Base-by-base conservation (phyloP, 2,329 filamentous ascomycete species). In the Alternaria rosae region DNA sequence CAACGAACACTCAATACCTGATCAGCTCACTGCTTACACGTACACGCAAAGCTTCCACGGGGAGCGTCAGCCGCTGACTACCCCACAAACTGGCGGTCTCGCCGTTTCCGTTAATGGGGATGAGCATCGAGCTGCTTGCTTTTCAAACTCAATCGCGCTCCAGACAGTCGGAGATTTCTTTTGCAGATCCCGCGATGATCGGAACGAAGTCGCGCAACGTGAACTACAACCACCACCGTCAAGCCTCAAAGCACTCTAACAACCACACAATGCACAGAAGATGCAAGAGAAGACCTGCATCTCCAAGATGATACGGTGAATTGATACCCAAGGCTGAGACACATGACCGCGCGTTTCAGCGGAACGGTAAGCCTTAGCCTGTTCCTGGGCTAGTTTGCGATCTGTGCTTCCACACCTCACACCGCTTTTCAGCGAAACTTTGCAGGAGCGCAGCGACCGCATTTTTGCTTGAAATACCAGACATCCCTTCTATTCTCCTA, bases 391-490 rank as follows among this genome's bases (percentile, higher is more conserved):
- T 75, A 76, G 73, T 70, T 69, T 59, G 60, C 61, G 69, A 72
- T 73, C 75, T 67, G 74, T 74, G 75, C 74, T 65, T 69, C 67
- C 59, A 73, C 72, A 74, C 71, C 74, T 76, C 75, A 76, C 74
- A 78, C 76, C 75, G 75, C 76, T 76, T 75, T 75, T 78, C 73
- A 72, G 54, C 56, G 63, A 69, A 70, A 68, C 66, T 73, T 72
- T 70, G 30, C 35, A 38, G 35, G 35, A 59, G 62, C 68, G 30
- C 21, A 59, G 62, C 63, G 42, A 65, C 67, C 62, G 62, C 66
- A 38, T 38, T 68, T 69, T 71, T 66, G 58, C 69, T 72, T 70
- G 68, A 73, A 70, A 66, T 67, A 66, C 69, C 62, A 52, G 57
- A 48, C 61, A 51, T 57, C 66, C 62, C 69, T 64, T 62, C 59